Conservation (phyloP, 2,329 filamentous ascomycete genomes). For the Eutypella sp. region DNA sequence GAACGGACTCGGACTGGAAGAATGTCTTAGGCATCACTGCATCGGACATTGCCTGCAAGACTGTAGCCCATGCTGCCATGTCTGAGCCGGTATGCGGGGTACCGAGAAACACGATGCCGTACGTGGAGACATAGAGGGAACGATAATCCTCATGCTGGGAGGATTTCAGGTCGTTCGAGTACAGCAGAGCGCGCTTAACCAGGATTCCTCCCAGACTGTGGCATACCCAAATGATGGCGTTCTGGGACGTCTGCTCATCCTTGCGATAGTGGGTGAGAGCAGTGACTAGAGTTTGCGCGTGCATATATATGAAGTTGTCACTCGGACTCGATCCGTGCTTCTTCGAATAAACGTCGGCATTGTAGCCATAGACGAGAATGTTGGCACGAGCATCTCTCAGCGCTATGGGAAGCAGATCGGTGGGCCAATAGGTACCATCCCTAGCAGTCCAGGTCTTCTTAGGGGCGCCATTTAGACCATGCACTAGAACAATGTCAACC, state of each 20-base stretch:
- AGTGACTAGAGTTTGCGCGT: conserved; percentile 64
- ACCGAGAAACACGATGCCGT: conserved; percentile 70
- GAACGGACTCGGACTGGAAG: conserved; percentile 61
- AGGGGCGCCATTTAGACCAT: conserved; percentile 64
- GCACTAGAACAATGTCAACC: conserved; percentile 64
- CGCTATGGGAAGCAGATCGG: conserved; percentile 58
- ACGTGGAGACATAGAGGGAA: conserved; percentile 69
- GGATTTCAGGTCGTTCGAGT: conserved; percentile 57
- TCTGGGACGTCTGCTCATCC: conserved; percentile 48
- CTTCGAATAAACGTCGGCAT: conserved; percentile 57
- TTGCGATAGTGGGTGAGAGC: conserved; percentile 59
- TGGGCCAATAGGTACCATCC: conserved; percentile 63
- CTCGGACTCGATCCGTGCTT: conserved; percentile 50
- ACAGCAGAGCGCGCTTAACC: conserved; percentile 64
- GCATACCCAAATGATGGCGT: conserved; percentile 71
- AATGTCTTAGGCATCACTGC: conserved; percentile 60
- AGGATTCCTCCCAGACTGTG: conserved; percentile 71
- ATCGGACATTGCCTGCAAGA: conserved; percentile 64
- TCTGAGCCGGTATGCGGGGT: conserved; percentile 71
- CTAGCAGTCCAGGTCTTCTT: conserved; percentile 56
- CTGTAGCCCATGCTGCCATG: conserved; percentile 60
- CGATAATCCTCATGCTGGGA: conserved; percentile 59
- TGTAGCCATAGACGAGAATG: conserved; percentile 69
- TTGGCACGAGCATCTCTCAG: conserved; percentile 55
- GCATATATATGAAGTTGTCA: conserved; percentile 63